Conservation (phyloP, 345 rosid genomes). For the Pseudoturritis turrita region DNA sequence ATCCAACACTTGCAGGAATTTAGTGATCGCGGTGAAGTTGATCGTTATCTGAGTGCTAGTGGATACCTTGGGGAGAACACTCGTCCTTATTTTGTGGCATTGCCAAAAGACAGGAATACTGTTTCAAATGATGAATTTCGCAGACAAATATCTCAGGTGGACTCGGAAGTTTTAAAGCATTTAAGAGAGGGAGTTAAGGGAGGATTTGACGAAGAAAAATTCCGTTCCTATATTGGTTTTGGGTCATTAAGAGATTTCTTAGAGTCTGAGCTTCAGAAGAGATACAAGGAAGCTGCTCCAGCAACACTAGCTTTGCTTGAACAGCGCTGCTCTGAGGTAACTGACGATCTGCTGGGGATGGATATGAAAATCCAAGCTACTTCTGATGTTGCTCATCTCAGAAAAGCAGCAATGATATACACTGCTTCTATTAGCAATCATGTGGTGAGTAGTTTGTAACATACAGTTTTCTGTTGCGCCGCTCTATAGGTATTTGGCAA, state of each 20-base stretch:
- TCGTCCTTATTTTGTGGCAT: constrained; percentile 80
- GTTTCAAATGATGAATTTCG: constrained; percentile 90
- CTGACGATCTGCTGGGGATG: constrained; percentile 55
- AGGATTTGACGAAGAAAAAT: constrained; percentile 95
- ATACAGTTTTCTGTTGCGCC: neutral
- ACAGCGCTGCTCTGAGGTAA: constrained; percentile 77
- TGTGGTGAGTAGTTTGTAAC: constrained; percentile 49
- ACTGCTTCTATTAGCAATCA: constrained; percentile 84
- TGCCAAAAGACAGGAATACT: constrained; percentile 81
- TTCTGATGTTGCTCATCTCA: constrained; percentile 85
- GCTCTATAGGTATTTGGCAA: neutral
- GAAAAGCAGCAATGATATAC: constrained; percentile 81
- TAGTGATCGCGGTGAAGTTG: constrained; percentile 79
- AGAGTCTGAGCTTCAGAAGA: constrained; percentile 90
- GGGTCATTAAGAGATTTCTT: constrained; percentile 73
- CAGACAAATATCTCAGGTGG: constrained; percentile 78
- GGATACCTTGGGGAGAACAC: constrained; percentile 93
- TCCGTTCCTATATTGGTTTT: constrained; percentile 64
- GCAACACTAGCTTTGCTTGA: constrained; percentile 96
- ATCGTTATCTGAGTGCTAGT: constrained; percentile 85
- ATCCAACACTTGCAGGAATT: constrained; percentile 57
- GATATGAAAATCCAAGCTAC: constrained; percentile 77
- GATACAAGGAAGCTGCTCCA: constrained; percentile 92
- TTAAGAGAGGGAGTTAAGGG: constrained; percentile 78
- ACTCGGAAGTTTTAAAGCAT: constrained; percentile 58